Percentiles rank a stretch among this genome's conserved stretches.
Evolutionary conservation across 306 rosid species (phyloP).

Genomic region (Acacia acuminata): DNA sequence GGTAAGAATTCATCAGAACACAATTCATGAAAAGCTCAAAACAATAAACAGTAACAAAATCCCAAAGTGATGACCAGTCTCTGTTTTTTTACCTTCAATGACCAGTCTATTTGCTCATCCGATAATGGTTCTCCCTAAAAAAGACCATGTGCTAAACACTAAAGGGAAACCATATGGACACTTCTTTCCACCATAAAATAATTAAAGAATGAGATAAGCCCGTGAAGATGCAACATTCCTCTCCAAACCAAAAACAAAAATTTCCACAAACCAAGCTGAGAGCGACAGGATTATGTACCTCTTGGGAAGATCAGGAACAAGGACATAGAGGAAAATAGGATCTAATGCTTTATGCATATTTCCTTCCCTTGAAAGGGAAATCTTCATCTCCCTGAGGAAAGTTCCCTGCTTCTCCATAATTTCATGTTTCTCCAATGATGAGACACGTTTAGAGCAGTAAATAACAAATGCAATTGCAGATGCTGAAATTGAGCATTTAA

Average conservation of each 20-base stretch:
- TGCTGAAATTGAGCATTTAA: conserved; percentile 72
- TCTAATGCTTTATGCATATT: conserved; percentile 40
- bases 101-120: neutral
- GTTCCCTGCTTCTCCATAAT: conserved; percentile 59
- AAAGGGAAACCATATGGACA: neutral
- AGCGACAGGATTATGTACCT: conserved; percentile 44
- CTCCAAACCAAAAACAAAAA: neutral
- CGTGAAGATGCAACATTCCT: neutral
- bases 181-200: neutral
- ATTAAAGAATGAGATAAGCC: neutral
- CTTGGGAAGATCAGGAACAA: conserved; percentile 86
- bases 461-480: conserved; percentile 62
- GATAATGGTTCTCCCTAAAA: neutral
- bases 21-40: neutral
- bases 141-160: neutral
- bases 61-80: neutral
- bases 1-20: neutral
- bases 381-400: conserved; percentile 57
- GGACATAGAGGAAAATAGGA: conserved; percentile 70
- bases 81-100: neutral
- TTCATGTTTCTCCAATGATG: conserved; percentile 46
- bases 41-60: neutral
- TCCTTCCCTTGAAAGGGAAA: conserved; percentile 38
- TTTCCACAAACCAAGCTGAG: neutral
- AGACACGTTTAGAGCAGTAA: conserved; percentile 68